phyloP scores from a whole-genome alignment of 306 rosid species.

The Lathyrus aphaca region DNA sequence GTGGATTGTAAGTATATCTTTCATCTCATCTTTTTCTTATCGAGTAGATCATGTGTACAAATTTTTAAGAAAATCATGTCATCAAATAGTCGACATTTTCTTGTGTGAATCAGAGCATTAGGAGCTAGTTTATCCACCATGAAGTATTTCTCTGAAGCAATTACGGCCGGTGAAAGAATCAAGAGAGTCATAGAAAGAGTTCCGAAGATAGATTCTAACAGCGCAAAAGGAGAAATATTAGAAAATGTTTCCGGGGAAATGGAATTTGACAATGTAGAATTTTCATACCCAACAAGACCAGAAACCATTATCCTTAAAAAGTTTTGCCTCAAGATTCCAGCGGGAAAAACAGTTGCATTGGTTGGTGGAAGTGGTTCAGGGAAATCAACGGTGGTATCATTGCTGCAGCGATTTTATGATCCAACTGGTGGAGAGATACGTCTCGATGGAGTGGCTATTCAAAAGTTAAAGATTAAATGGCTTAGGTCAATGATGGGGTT shows the following conservation, averaged over 20 bases:
- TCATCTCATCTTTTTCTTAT: neutral
- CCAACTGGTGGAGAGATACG: slow-evolving; percentile 67
- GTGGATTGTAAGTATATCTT: slow-evolving; percentile 72
- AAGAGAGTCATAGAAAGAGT: slow-evolving; percentile 69
- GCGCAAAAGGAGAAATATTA: slow-evolving; percentile 57
- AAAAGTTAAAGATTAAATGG: slow-evolving; percentile 73
- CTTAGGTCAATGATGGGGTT: slow-evolving; percentile 84
- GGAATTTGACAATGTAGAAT: slow-evolving; percentile 57
- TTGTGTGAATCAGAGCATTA: too few relatives aligned
- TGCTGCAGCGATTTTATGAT: slow-evolving; percentile 85
- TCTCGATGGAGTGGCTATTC: slow-evolving; percentile 68
- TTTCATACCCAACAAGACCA: slow-evolving; percentile 84
- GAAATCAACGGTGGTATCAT: slow-evolving; percentile 74
- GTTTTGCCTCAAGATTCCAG: slow-evolving; percentile 59
- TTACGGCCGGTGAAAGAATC: slow-evolving; percentile 68
- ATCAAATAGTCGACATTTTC: too few relatives aligned
- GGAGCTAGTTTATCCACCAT: slow-evolving; percentile 75
- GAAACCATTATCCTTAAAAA: slow-evolving; percentile 57
- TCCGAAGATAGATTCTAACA: slow-evolving; percentile 79
- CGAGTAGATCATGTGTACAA: too few relatives aligned
- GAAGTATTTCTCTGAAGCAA: slow-evolving; percentile 82
- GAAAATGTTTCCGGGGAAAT: slow-evolving; percentile 60
- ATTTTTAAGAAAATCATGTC: too few relatives aligned
- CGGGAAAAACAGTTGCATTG: slow-evolving; percentile 75
- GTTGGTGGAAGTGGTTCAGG: slow-evolving; percentile 42